Percentiles rank a stretch among this genome's conserved stretches.
These are phyloP conservation scores for Lophium mytilinum DNA, from an alignment of 495 filamentous ascomycete genomes.

Conservation along the genomic window DNA sequence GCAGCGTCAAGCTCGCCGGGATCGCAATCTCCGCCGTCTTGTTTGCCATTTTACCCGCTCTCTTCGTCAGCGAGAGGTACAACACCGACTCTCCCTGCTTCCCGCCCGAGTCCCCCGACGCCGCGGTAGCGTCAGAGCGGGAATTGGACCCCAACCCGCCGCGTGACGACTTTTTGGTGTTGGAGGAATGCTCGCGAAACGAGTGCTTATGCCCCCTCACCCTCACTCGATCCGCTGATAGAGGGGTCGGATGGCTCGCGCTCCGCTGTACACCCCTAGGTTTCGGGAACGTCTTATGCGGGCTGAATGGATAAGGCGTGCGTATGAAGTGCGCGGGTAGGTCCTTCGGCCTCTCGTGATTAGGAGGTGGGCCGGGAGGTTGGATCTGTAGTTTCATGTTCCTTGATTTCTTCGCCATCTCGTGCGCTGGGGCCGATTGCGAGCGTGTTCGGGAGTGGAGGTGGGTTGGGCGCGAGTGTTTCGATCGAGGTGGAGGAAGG, in stretches of 20 bases:
- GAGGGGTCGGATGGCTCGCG: neutral
- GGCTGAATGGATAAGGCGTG: conserved; percentile 9
- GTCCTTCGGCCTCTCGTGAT: neutral
- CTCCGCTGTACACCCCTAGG: neutral
- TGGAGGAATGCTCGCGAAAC: neutral
- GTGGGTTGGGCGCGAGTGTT: neutral
- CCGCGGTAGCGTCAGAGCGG: too few relatives aligned
- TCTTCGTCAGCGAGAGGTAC: too few relatives aligned
- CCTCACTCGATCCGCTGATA: too few relatives aligned
- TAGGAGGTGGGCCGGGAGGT: too few relatives aligned
- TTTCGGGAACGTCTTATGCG: conserved; percentile 12
- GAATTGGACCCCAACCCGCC: too few relatives aligned
- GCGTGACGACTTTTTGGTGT: neutral
- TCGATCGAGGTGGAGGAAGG: neutral
- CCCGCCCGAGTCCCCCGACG: too few relatives aligned
- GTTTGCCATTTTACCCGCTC: too few relatives aligned
- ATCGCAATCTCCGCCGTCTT: neutral
- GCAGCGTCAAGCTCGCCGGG: conserved; percentile 6
- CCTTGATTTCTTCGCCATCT: too few relatives aligned
- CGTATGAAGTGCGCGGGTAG: conserved; percentile 12
- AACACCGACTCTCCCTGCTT: too few relatives aligned
- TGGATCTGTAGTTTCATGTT: too few relatives aligned
- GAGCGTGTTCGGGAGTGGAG: neutral
- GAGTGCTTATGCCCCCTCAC: neutral
- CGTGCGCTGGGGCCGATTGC: too few relatives aligned